Conservation (phyloP, 345 rosid genomes). For the Citrus inodora region DNA sequence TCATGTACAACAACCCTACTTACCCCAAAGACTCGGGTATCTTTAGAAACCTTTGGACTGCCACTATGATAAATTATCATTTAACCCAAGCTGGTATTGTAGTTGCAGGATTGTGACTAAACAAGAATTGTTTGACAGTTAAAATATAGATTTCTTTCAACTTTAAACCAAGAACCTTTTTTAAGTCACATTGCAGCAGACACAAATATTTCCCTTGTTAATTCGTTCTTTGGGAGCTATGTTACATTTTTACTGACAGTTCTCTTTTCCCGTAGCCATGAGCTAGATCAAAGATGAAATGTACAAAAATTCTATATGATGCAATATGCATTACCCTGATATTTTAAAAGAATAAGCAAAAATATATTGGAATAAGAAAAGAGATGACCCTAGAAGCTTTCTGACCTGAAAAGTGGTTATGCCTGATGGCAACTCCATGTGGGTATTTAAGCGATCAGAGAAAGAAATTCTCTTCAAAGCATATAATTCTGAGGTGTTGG, state of each 20-base stretch:
- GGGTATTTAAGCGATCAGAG: slow-evolving; percentile 56
- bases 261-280: background rate
- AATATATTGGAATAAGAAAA: background rate
- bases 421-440: slow-evolving; percentile 69
- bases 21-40: background rate
- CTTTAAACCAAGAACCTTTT: background rate
- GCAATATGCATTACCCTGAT: background rate
- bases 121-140: background rate
- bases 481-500: slow-evolving; percentile 61
- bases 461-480: slow-evolving; percentile 90
- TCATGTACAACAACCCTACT: background rate
- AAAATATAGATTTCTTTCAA: background rate
- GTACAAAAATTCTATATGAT: background rate
- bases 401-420: slow-evolving; percentile 53
- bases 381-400: background rate
- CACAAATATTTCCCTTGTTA: background rate
- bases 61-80: background rate
- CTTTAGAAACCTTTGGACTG: too few species aligned
- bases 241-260: background rate
- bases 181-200: background rate
- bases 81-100: background rate
- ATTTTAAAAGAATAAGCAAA: background rate
- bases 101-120: background rate
- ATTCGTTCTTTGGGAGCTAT: background rate
- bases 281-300: background rate